Percentiles rank a stretch among this genome's conserved stretches.
Evolutionary conservation across 495 filamentous ascomycete genomes (phyloP).

Genomic region (Collariella sp.): DNA sequence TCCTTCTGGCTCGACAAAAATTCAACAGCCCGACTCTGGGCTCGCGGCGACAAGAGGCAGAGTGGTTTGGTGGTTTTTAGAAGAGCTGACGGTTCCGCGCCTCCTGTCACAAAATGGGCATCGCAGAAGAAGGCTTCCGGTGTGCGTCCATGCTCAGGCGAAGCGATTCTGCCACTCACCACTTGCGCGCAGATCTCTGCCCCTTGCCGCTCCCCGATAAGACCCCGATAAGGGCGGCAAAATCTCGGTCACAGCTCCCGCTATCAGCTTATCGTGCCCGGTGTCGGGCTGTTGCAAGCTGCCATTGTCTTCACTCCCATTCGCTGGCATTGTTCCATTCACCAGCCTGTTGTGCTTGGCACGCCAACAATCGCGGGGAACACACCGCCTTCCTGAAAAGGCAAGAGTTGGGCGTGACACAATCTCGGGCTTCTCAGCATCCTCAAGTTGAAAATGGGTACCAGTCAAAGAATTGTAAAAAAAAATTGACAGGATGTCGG

Average conservation of each 20-base stretch:
- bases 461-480: no score
- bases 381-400: no score
- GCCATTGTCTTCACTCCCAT: not conserved
- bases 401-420: no score
- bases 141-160: not conserved
- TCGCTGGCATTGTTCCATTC: no score
- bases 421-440: no score
- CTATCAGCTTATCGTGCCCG: not conserved
- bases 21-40: not conserved
- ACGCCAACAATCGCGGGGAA: no score
- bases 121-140: not conserved
- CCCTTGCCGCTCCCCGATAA: conserved; percentile 4
- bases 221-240: conserved; percentile 30
- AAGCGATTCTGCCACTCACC: conserved; percentile 1
- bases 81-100: not conserved
- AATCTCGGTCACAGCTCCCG: conserved; percentile 15
- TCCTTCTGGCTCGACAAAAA: not conserved
- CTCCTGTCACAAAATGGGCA: not conserved
- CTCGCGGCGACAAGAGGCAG: not conserved
- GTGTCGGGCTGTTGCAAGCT: not conserved
- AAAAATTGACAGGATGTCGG: no score
- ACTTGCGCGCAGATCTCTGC: conserved; percentile 25
- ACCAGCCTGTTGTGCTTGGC: no score
- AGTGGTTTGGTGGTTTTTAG: not conserved
- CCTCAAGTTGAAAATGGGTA: no score